These are phyloP conservation scores for Ceratocystis cubensis DNA, from an alignment of 2,329 filamentous ascomycete genomes.

Conservation along the genomic window DNA sequence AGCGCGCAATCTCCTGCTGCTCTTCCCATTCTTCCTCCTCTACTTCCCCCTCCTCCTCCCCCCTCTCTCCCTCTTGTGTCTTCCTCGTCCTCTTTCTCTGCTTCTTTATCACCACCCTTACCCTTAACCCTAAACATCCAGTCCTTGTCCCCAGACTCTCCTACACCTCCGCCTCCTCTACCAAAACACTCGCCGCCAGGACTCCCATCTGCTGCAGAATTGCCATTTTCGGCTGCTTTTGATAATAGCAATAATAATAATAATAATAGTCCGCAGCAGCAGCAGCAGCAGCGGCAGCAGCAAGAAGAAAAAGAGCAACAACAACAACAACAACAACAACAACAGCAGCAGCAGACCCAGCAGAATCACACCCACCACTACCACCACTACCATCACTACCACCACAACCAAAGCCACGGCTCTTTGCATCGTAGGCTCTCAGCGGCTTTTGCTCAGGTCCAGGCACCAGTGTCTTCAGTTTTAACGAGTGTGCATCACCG, in stretches of 20 bases:
- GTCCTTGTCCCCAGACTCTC: slow-evolving; percentile 1
- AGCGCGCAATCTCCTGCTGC: not conserved
- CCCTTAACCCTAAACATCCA: not conserved
- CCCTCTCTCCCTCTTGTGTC: not conserved
- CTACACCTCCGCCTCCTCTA: slow-evolving; percentile 1
- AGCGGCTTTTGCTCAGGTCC: slow-evolving; percentile 2
- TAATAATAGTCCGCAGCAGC: not conserved
- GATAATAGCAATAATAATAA: not conserved
- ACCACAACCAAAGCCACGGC: not conserved
- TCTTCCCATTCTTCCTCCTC: not conserved
- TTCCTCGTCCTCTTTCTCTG: not conserved
- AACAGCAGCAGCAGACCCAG: no score
- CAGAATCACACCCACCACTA: no score
- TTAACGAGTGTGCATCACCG: not conserved
- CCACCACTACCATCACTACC: no score
- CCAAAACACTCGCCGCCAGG: slow-evolving; percentile 5
- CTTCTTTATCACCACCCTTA: not conserved
- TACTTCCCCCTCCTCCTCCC: not conserved
- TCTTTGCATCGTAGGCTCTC: slow-evolving; percentile 3
- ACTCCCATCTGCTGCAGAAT: not conserved
- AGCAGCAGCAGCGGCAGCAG: not conserved
- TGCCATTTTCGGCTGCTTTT: not conserved
- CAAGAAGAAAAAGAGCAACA: no score
- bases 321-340: no score
- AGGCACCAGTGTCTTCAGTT: not conserved